A percentile compares a stretch with the other conserved stretches of the same genome.
phyloP scores from a whole-genome alignment of 495 filamentous ascomycete species.

The Parachaetomium inaequale region DNA sequence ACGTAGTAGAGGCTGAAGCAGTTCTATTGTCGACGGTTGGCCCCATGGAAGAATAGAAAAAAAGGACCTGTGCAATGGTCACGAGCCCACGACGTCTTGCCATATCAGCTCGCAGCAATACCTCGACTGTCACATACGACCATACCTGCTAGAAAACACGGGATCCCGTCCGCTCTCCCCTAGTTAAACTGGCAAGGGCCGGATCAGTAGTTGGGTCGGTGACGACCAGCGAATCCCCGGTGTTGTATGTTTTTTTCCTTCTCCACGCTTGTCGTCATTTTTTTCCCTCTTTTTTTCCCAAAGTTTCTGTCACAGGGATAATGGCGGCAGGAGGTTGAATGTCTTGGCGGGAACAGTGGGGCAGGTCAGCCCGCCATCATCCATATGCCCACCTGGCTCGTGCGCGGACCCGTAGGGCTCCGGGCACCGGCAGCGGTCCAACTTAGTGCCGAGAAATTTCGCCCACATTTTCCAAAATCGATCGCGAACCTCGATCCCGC shows the following conservation, averaged over 20 bases:
- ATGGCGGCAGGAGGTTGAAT: not conserved
- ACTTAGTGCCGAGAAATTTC: constrained; percentile 32
- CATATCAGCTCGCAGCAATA: too few relatives aligned
- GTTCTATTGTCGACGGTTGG: too few relatives aligned
- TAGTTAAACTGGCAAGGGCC: constrained; percentile 34
- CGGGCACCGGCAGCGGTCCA: constrained; percentile 21
- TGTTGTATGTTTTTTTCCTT: constrained; percentile 47
- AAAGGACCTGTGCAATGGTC: too few relatives aligned
- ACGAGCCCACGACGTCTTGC: too few relatives aligned
- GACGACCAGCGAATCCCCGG: constrained; percentile 40
- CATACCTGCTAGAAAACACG: constrained; percentile 26
- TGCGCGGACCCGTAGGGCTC: constrained; percentile 17
- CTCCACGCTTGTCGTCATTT: too few relatives aligned
- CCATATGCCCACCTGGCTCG: not conserved
- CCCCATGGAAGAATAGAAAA: too few relatives aligned
- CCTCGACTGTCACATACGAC: constrained; percentile 13
- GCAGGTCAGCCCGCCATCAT: not conserved
- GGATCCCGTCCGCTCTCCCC: constrained; percentile 52
- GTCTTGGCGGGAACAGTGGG: not conserved
- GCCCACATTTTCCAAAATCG: constrained; percentile 38
- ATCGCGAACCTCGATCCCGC: constrained; percentile 17
- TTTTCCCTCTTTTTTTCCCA: too few relatives aligned
- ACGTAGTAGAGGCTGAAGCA: too few relatives aligned
- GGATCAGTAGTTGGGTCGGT: constrained; percentile 45
- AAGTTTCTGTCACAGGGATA: not conserved